Conservation (phyloP, 306 rosid genomes). For the Cicer cuneatum region DNA sequence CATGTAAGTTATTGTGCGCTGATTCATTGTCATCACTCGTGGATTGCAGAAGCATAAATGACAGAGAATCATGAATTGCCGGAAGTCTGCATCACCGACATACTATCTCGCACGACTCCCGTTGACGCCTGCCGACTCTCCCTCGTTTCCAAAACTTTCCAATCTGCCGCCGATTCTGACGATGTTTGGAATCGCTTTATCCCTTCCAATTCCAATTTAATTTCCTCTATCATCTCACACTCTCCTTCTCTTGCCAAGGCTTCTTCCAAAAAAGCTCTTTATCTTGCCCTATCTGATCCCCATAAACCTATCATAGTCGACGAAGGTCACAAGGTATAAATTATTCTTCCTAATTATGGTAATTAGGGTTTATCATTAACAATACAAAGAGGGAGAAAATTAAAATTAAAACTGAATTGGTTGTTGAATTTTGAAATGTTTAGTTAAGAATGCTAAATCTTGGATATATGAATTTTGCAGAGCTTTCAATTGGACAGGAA, state of each 20-base stretch:
- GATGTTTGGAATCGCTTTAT: slow-evolving; percentile 37
- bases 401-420: too few species aligned
- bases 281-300: neutral
- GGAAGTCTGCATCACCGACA: slow-evolving; percentile 32
- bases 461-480: slow-evolving; percentile 30
- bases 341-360: neutral
- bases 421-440: neutral
- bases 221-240: neutral
- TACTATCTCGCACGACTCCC: slow-evolving; percentile 27
- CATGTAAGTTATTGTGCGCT: too few species aligned
- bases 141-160: slow-evolving; percentile 16
- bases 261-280: slow-evolving; percentile 36
- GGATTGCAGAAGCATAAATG: too few species aligned
- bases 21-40: too few species aligned
- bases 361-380: neutral
- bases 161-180: slow-evolving; percentile 41
- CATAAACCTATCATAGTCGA: slow-evolving; percentile 22
- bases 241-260: neutral
- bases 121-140: slow-evolving; percentile 6
- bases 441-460: neutral
- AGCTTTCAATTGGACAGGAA: slow-evolving; percentile 46
- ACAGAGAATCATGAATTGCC: neutral
- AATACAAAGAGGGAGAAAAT: too few species aligned
- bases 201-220: slow-evolving; percentile 3
- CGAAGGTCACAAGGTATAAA: slow-evolving; percentile 25